phyloP scores from a whole-genome alignment of 345 rosid genomes.

The Gossypium australe region DNA sequence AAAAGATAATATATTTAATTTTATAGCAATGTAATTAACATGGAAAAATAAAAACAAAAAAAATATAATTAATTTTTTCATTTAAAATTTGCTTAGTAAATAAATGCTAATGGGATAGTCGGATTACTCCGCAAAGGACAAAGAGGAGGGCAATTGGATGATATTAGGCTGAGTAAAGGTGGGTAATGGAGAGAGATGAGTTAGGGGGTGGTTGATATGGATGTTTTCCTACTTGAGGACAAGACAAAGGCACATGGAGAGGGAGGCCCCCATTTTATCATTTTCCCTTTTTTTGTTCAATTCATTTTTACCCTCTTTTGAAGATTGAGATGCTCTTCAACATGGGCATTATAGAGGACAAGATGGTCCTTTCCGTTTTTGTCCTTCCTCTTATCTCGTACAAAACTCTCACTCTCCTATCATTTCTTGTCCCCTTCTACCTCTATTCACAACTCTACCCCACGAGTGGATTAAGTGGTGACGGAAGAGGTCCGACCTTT shows the following conservation, averaged over 20 bases:
- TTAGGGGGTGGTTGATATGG: slow-evolving; percentile 5
- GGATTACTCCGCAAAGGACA: background rate
- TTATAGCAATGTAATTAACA: too few relatives aligned
- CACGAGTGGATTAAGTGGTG: too few relatives aligned
- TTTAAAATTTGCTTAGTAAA: too few relatives aligned
- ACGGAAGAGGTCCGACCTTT: too few relatives aligned
- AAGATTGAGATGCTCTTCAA: slow-evolving; percentile 21
- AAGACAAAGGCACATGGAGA: slow-evolving; percentile 51
- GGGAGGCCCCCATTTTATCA: slow-evolving; percentile 6
- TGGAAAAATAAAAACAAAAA: too few relatives aligned
- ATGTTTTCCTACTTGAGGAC: slow-evolving; percentile 44
- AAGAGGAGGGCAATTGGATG: slow-evolving; percentile 16
- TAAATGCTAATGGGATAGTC: too few relatives aligned
- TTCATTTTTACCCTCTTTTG: background rate
- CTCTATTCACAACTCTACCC: background rate
- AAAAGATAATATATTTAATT: too few relatives aligned
- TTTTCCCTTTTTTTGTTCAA: background rate
- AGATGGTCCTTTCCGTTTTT: slow-evolving; percentile 44
- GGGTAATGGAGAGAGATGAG: slow-evolving; percentile 4
- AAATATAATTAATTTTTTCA: too few relatives aligned
- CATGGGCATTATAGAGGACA: slow-evolving; percentile 42
- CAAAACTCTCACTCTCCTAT: slow-evolving; percentile 26
- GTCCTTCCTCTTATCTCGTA: slow-evolving; percentile 36
- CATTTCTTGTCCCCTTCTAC: slow-evolving; percentile 36
- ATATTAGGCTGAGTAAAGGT: slow-evolving; percentile 15